Conservation (phyloP, 169 alveolate species). For the Plasmodium gonderi region DNA sequence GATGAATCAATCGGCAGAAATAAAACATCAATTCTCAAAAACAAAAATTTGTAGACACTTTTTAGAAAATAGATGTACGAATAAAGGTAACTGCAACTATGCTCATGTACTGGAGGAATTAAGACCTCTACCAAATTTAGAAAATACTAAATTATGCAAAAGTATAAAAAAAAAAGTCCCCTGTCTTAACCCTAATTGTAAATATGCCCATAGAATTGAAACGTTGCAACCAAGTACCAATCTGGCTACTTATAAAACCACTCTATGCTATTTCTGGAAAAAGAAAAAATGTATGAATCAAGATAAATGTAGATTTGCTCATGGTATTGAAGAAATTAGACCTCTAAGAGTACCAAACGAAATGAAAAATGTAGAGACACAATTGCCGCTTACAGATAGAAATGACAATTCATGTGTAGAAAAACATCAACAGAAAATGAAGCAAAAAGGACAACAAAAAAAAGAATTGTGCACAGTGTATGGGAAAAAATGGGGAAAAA, state of each 20-base stretch:
- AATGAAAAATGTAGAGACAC: background rate
- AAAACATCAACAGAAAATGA: background rate
- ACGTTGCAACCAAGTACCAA: constrained; percentile 58
- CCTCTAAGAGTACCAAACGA: constrained; percentile 7
- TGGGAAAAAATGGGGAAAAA: background rate
- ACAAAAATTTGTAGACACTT: constrained; percentile 63
- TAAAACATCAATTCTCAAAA: constrained; percentile 47
- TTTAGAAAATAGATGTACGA: constrained; percentile 32
- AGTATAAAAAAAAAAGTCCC: constrained; percentile 41
- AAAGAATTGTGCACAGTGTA: background rate
- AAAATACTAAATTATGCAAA: constrained; percentile 49
- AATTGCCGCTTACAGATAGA: background rate
- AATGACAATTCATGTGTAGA: background rate
- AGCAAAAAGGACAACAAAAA: background rate
- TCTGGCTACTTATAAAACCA: constrained; percentile 57
- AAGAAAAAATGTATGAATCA: constrained; percentile 71
- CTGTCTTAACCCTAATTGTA: constrained; percentile 45
- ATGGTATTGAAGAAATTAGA: constrained; percentile 70
- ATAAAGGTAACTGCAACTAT: constrained; percentile 43
- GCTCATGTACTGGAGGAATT: constrained; percentile 65
- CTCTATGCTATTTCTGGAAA: constrained; percentile 62
- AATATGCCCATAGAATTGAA: constrained; percentile 62
- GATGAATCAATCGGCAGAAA: constrained; percentile 33
- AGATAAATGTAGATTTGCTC: constrained; percentile 68
- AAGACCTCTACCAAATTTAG: constrained; percentile 60